phyloP scores from a whole-genome alignment of 305 asterid species.

The Salvia sclarea region DNA sequence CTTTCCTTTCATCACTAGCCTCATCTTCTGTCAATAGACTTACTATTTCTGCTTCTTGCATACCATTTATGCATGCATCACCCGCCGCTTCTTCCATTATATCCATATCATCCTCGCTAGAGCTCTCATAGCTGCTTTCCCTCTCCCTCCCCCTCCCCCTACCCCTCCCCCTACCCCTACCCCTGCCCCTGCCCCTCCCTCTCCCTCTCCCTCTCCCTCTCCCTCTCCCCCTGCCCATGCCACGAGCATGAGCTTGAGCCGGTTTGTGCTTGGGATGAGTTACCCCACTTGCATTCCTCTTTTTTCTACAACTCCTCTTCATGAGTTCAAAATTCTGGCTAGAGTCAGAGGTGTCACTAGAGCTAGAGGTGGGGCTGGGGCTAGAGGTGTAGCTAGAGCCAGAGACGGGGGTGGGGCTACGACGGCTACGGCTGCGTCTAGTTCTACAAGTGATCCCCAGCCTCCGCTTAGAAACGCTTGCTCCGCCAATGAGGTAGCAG shows the following conservation, averaged over 20 bases:
- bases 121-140: not conserved
- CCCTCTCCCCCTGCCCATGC: conserved; percentile 11
- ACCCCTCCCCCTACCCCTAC: not conserved
- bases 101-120: conserved; percentile 14
- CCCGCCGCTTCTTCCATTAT: conserved; percentile 11
- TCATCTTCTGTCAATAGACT: conserved; percentile 23
- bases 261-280: not conserved
- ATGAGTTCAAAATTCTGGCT: conserved; percentile 20
- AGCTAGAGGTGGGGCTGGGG: conserved; percentile 13
- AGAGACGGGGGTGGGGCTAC: not conserved
- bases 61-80: not conserved
- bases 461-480: conserved; percentile 10
- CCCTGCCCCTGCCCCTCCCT: conserved; percentile 13
- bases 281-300: conserved; percentile 11
- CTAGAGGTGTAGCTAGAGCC: not conserved
- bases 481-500: conserved; percentile 23
- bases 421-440: conserved; percentile 8
- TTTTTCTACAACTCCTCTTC: conserved; percentile 11
- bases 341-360: conserved; percentile 37
- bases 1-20: conserved; percentile 16
- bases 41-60: not conserved
- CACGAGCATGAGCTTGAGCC: not conserved
- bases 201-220: conserved; percentile 19
- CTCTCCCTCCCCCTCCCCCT: conserved; percentile 9
- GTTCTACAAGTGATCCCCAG: not conserved